phyloP scores from a whole-genome alignment of 495 filamentous ascomycete species.

The Bryoglossum gracile region DNA sequence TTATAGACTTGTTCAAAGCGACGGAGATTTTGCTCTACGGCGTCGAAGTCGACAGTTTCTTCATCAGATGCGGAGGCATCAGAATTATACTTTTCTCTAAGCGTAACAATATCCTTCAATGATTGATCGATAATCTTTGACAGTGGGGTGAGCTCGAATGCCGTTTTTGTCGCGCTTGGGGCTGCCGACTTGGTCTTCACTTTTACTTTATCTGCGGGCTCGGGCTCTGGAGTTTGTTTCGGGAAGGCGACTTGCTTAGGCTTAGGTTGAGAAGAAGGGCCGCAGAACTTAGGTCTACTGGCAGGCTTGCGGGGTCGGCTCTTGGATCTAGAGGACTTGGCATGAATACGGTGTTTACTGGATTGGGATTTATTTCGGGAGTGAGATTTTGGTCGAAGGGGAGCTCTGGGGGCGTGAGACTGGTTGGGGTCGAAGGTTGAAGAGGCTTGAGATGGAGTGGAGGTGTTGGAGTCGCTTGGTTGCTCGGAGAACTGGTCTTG shows the following conservation, averaged over 20 bases:
- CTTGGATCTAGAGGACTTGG: too few relatives aligned
- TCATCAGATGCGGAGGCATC: background rate
- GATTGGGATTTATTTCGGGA: too few relatives aligned
- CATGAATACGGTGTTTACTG: too few relatives aligned
- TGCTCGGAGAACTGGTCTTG: too few relatives aligned
- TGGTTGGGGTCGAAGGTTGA: too few relatives aligned
- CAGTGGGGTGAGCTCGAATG: conserved; percentile 10
- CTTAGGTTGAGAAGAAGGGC: background rate
- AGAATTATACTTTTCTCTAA: background rate
- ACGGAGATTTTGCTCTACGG: conserved; percentile 9
- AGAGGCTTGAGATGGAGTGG: too few relatives aligned
- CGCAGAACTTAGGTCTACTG: background rate
- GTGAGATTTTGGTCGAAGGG: too few relatives aligned
- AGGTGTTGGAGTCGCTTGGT: too few relatives aligned
- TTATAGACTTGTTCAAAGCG: too few relatives aligned
- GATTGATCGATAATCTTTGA: conserved; percentile 7
- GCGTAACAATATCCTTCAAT: conserved; percentile 2
- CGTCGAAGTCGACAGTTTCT: conserved; percentile 16
- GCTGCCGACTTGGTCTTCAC: background rate
- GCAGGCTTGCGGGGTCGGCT: too few relatives aligned
- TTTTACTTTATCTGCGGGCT: background rate
- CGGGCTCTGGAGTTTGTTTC: background rate
- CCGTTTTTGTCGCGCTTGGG: background rate
- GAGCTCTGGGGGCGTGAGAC: too few relatives aligned
- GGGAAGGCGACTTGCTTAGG: too few relatives aligned